Conservation (phyloP, 257 asterid species). For the Nicotiana tomentosiformis region DNA sequence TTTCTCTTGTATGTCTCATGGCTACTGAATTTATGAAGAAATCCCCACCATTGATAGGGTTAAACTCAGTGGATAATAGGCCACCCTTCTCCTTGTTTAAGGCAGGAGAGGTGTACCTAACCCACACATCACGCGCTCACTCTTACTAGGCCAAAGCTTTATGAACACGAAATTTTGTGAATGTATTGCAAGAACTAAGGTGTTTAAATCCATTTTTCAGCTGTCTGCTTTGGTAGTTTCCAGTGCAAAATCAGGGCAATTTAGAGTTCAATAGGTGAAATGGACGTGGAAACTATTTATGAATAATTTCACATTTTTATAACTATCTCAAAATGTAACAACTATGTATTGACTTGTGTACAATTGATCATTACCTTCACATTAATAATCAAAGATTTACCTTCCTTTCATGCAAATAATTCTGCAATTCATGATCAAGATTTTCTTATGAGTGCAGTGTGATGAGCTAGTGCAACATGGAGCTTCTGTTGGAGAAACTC, state of each 20-base stretch:
- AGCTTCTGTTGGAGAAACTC: constrained; percentile 74
- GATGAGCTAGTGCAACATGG: constrained; percentile 90
- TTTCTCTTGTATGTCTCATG: background rate
- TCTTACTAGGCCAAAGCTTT: background rate
- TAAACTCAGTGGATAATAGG: background rate
- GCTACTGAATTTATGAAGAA: background rate
- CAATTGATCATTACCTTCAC: background rate
- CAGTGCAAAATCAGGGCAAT: background rate
- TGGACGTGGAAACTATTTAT: background rate
- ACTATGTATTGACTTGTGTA: background rate
- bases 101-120: background rate
- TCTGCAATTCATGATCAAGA: background rate
- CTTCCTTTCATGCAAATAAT: background rate
- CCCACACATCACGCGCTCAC: background rate
- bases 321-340: background rate
- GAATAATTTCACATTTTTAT: background rate
- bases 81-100: background rate
- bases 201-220: background rate
- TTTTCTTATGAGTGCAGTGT: constrained; percentile 45
- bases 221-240: background rate
- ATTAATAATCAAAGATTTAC: background rate
- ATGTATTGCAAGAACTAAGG: background rate
- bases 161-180: background rate
- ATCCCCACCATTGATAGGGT: background rate
- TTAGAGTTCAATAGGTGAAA: background rate